A percentile compares a stretch with the other conserved stretches of the same genome.
Evolutionary conservation across 257 asterid species (phyloP).

Genomic region (Penstemon newberryi): DNA sequence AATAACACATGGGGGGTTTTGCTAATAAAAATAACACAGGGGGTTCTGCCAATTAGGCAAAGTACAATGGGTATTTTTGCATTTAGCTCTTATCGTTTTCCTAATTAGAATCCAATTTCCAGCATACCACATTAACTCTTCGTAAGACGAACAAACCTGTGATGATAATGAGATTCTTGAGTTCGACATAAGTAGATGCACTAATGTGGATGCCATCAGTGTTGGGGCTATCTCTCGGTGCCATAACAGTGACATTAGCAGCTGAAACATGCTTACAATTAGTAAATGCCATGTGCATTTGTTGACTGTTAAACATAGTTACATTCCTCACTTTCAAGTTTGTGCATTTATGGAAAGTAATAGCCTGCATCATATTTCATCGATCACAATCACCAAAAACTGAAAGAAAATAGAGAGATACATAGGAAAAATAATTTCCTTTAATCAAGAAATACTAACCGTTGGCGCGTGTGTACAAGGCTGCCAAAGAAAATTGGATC

Average conservation of each 20-base stretch:
- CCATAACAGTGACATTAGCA: constrained; percentile 46
- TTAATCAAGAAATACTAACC: constrained; percentile 47
- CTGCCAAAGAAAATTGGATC: constrained; percentile 49
- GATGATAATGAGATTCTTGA: constrained; percentile 43
- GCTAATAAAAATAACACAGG: too few species aligned
- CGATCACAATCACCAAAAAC: background rate
- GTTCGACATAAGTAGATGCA: constrained; percentile 48
- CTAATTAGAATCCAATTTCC: too few species aligned
- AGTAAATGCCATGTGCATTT: constrained; percentile 73
- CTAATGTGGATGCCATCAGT: constrained; percentile 92
- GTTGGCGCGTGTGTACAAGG: constrained; percentile 84
- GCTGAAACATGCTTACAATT: constrained; percentile 43
- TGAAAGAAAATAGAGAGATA: background rate
- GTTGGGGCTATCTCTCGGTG: constrained; percentile 80
- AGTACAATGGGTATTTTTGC: too few species aligned
- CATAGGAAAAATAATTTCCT: background rate
- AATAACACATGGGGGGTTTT: too few species aligned
- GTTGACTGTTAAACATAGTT: constrained; percentile 50
- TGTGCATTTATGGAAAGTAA: constrained; percentile 73
- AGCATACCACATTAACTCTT: background rate
- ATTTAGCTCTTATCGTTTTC: too few species aligned
- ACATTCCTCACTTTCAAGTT: constrained; percentile 61
- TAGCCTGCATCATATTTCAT: constrained; percentile 51
- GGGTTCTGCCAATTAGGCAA: too few species aligned
- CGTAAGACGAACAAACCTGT: constrained; percentile 56